Conservation (phyloP, 164 flowering plant genomes). For the Vitis rotundifolia region DNA sequence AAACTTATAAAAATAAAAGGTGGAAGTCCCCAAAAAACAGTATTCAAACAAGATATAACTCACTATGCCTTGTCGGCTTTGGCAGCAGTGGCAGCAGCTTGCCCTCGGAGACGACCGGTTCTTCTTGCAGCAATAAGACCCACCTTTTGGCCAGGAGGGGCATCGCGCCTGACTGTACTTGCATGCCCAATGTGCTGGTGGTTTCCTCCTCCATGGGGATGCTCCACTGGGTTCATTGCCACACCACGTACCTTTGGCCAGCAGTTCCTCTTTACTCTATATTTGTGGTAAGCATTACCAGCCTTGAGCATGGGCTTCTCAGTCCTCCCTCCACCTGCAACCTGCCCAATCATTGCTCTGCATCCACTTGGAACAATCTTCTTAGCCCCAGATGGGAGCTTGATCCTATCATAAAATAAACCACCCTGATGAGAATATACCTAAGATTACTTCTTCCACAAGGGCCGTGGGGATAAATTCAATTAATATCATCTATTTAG, state of each 20-base stretch:
- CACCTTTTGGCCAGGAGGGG: conserved; percentile 69
- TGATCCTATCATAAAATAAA: conserved; percentile 29
- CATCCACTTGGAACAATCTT: conserved; percentile 59
- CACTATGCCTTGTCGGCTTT: conserved; percentile 33
- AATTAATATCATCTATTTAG: no score
- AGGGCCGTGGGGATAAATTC: no score
- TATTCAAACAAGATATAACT: no score
- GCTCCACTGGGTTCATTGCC: conserved; percentile 70
- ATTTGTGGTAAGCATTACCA: conserved; percentile 64
- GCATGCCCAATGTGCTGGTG: conserved; percentile 71
- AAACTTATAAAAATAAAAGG: no score
- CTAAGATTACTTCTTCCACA: background rate
- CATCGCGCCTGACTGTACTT: conserved; percentile 57
- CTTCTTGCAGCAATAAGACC: conserved; percentile 65
- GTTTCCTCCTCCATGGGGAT: conserved; percentile 71
- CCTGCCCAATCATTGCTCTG: conserved; percentile 65
- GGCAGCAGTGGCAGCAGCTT: conserved; percentile 58
- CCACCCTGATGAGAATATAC: background rate
- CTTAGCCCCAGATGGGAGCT: conserved; percentile 63
- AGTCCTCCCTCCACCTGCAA: conserved; percentile 65
- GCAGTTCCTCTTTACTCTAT: conserved; percentile 62
- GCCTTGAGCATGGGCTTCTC: conserved; percentile 63
- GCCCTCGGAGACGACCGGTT: conserved; percentile 58
- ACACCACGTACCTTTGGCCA: conserved; percentile 80
- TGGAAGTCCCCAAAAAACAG: no score